These are phyloP conservation scores for Fusarium sp. DNA, from an alignment of 2,329 filamentous ascomycete species.

Conservation along the genomic window DNA sequence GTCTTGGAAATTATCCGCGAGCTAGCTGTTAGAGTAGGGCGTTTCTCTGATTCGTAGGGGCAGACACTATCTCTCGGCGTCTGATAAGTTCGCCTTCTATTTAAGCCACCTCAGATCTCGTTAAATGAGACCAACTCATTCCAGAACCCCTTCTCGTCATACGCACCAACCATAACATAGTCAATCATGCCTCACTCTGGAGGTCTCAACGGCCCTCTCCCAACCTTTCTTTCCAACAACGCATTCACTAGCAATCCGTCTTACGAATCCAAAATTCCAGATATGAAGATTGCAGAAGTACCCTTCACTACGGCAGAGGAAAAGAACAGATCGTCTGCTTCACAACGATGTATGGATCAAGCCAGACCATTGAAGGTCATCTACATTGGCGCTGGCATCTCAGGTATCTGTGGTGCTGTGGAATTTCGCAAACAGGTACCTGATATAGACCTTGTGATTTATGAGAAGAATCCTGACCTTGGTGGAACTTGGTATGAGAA, in stretches of 20 bases:
- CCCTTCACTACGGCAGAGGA: background rate
- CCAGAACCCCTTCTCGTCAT: background rate
- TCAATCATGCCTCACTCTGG: slow-evolving; percentile 6
- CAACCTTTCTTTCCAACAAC: slow-evolving; percentile 1
- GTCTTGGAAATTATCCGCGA: background rate
- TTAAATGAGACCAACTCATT: background rate
- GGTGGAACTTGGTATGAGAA: slow-evolving; percentile 25
- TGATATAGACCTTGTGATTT: slow-evolving; percentile 4
- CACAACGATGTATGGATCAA: slow-evolving; percentile 11
- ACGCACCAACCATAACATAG: accelerated
- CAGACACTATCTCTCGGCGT: too few species aligned
- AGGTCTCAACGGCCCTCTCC: background rate
- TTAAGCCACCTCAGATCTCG: background rate
- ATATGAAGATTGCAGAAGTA: background rate
- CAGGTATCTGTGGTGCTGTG: slow-evolving; percentile 10
- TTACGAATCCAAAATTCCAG: background rate
- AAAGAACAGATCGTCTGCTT: background rate
- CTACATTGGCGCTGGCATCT: slow-evolving; percentile 13
- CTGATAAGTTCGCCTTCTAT: background rate
- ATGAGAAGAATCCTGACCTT: slow-evolving; percentile 22
- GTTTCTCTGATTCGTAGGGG: too few species aligned
- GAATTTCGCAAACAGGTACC: slow-evolving; percentile 18
- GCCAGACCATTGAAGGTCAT: slow-evolving; percentile 13
- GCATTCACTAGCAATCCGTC: background rate
- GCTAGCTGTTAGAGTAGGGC: too few species aligned